Evolutionary conservation across 257 asterid species (phyloP), one percentile per base, ranked within the genome.

Genomic region (Linaria vulgaris): DNA sequence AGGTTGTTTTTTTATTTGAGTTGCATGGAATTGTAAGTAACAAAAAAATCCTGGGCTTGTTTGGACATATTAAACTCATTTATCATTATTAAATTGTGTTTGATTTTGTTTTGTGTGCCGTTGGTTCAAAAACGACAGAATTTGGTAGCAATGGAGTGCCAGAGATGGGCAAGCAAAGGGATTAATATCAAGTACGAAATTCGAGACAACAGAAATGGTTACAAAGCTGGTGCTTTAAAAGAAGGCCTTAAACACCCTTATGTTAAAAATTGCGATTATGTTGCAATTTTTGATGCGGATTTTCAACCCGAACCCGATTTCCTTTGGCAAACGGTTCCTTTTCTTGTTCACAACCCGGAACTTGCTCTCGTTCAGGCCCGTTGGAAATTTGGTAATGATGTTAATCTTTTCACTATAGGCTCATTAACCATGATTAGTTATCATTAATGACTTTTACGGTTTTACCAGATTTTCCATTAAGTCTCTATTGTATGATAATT

Each of bases 241-340:
- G 77, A 85, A 67, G 99, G 99, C 3, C 75, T 92, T 30, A 87
- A 68, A 15, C 96, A 80, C 57, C 15, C 81, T 4, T 92, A 92
- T 47, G 96, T 83, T 14, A 92, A 85, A 49, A 85, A 83, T 45
- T 92, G 99, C 21, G 97, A 92, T 37, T 87, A 61, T 56, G 99
- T 92, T 1, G 99, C 86, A 0, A 92, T 92, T 4, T 85, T 92
- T 31, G 96, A 92, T 46, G 99, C 99, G 0, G 99, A 92, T 76
- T 92, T 92, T 56, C 99, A 87, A 54, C 99, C 99, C 0, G 97
- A 92, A 6, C 95, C 99, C 14, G 97, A 92, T 68, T 92, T 87
- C 24, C 85, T 92, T 1, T 86, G 96, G 94, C 83, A 76, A 9
- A 85, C 95, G 0, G 81, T 87, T 16, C 96, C 99, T 4, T 92